Percentiles rank a stretch among this genome's conserved stretches.
These are phyloP conservation scores for Trametes hirsuta DNA, from an alignment of 1,284 basidiomycete species.

Conservation along the genomic window DNA sequence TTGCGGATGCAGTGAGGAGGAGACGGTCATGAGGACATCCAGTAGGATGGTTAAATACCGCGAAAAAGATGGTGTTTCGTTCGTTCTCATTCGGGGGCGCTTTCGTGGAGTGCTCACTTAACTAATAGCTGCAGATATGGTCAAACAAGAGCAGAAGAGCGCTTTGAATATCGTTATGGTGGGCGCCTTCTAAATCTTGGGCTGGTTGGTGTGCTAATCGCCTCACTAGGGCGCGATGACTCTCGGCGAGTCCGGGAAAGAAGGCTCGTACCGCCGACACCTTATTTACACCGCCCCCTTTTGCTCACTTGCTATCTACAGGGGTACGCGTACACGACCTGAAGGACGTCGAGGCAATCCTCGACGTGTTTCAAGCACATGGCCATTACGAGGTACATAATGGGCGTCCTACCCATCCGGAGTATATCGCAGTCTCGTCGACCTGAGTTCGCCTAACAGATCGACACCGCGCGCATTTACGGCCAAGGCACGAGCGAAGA, in stretches of 20 bases:
- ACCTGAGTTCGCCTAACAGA: constrained; percentile 29
- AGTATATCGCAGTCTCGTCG: neutral
- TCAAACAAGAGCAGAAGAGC: constrained; percentile 36
- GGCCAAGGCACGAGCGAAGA: constrained; percentile 51
- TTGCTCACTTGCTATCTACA: neutral
- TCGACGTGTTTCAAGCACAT: constrained; percentile 60
- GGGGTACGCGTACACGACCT: constrained; percentile 55
- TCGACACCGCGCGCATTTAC: constrained; percentile 60
- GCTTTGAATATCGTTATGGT: constrained; percentile 49
- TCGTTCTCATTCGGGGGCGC: too few species aligned
- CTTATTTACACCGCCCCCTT: neutral
- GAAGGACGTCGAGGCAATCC: constrained; percentile 52
- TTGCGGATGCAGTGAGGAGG: too few species aligned
- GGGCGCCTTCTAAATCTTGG: neutral
- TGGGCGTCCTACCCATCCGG: constrained; percentile 14
- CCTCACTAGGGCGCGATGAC: constrained; percentile 38
- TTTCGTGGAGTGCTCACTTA: too few species aligned
- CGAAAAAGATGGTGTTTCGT: neutral
- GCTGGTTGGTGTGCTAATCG: neutral
- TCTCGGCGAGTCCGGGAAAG: constrained; percentile 32
- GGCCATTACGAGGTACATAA: constrained; percentile 49
- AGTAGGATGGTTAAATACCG: neutral
- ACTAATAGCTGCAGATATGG: constrained; percentile 6
- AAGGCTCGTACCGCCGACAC: constrained; percentile 18
- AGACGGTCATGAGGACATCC: neutral